phyloP scores from a whole-genome alignment of 129 eudicot genomes.

The Oenanthe sinensis region DNA sequence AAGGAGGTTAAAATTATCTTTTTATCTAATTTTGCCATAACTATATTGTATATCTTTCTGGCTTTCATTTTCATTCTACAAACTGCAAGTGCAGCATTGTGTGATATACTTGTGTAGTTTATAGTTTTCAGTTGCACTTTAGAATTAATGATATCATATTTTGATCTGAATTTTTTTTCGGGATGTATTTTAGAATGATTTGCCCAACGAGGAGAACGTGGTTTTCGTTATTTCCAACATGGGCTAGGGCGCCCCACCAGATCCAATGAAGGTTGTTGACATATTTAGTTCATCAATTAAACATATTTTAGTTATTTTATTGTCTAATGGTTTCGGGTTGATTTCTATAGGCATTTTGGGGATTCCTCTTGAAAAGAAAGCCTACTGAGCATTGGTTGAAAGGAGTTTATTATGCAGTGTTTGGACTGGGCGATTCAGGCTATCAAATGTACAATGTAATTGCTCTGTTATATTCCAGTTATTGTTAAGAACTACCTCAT shows the following conservation, averaged over 20 bases:
- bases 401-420: slow-evolving; percentile 67
- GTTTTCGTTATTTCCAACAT: slow-evolving; percentile 91
- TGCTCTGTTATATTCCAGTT: slow-evolving; percentile 7
- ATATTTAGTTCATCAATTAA: slow-evolving; percentile 3
- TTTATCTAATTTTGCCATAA: no score
- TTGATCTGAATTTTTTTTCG: no score
- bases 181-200: slow-evolving; percentile 56
- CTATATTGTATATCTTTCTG: no score
- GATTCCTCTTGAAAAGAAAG: slow-evolving; percentile 55
- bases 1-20: no score
- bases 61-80: no score
- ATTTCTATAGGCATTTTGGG: slow-evolving; percentile 65
- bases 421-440: slow-evolving; percentile 97
- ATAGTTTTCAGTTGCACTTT: not conserved
- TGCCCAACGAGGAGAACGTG: slow-evolving; percentile 42
- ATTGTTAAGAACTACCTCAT: not conserved
- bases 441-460: slow-evolving; percentile 90
- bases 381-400: slow-evolving; percentile 52
- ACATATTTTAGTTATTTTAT: not conserved
- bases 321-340: slow-evolving; percentile 10
- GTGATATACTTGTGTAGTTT: not conserved
- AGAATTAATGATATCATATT: no score
- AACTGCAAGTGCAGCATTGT: no score
- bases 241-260: slow-evolving; percentile 93
- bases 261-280: slow-evolving; percentile 74